A percentile compares a stretch with the other conserved stretches of the same genome.
Conservation (phyloP, 2,329 filamentous ascomycete species). For the Neopestalotiopsis sp. region DNA sequence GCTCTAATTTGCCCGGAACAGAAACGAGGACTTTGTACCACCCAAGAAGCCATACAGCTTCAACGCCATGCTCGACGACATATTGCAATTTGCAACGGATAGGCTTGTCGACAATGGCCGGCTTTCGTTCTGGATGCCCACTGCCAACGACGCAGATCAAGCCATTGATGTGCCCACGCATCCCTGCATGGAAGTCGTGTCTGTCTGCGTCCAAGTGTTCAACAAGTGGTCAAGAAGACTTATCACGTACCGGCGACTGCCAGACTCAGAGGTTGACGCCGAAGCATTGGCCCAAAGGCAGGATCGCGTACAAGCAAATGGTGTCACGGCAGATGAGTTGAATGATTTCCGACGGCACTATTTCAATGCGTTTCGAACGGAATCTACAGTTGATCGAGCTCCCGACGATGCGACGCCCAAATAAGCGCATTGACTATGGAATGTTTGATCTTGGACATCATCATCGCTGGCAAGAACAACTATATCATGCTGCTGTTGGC, state of each 20-base stretch:
- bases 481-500: neutral
- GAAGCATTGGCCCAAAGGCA: constrained; percentile 43
- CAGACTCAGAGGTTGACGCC: constrained; percentile 60
- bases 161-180: constrained; percentile 81
- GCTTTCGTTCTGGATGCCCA: constrained; percentile 97
- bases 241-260: constrained; percentile 80
- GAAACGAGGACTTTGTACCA: constrained; percentile 74
- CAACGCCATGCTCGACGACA: constrained; percentile 85
- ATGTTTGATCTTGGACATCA: neutral
- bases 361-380: constrained; percentile 56
- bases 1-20: constrained; percentile 28
- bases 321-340: constrained; percentile 62
- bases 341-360: constrained; percentile 66
- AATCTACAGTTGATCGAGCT: constrained; percentile 16
- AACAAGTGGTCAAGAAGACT: constrained; percentile 92
- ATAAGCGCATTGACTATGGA: constrained; percentile 1
- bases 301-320: constrained; percentile 39
- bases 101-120: constrained; percentile 81
- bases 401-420: constrained; percentile 16
- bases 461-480: neutral
- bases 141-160: constrained; percentile 78
- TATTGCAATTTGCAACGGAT: constrained; percentile 79
- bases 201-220: constrained; percentile 84
- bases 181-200: constrained; percentile 74
- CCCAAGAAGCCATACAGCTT: constrained; percentile 95